These are phyloP conservation scores for Lactarius evosmus DNA, from an alignment of 768 basidiomycete genomes.

Conservation along the genomic window DNA sequence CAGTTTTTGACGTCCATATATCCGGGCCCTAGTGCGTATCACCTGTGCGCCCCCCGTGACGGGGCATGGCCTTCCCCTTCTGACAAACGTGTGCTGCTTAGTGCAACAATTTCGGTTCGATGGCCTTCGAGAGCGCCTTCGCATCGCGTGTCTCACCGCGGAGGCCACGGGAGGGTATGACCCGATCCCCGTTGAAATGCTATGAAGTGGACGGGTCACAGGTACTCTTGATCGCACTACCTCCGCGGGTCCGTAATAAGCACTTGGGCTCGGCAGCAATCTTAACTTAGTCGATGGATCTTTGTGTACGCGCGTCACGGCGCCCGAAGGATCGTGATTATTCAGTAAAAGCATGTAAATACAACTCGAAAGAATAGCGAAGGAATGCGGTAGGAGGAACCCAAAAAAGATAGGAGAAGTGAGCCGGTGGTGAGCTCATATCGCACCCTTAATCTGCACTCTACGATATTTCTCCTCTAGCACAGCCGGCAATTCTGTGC, in stretches of 20 bases:
- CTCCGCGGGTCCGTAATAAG: not conserved
- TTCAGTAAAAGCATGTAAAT: constrained; percentile 17
- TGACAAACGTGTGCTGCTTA: not conserved
- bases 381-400: not conserved
- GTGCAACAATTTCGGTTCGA: constrained; percentile 10
- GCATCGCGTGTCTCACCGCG: constrained; percentile 1
- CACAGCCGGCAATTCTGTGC: constrained; percentile 52
- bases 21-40: constrained; percentile 22
- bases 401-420: constrained; percentile 27
- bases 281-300: not conserved
- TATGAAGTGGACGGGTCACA: not conserved
- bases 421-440: constrained; percentile 43
- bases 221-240: not conserved
- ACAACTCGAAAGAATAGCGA: constrained; percentile 7
- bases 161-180: constrained; percentile 8
- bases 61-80: too few species aligned
- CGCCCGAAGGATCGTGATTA: constrained; percentile 13
- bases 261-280: not conserved
- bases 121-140: constrained; percentile 16
- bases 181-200: constrained; percentile 6
- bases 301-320: constrained; percentile 4
- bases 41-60: not conserved
- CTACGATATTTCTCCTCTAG: constrained; percentile 82
- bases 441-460: constrained; percentile 89
- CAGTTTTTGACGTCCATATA: constrained; percentile 18